Conservation (phyloP, 164 flowering plant species). For the Kalanchoe fedtschenkoi region DNA sequence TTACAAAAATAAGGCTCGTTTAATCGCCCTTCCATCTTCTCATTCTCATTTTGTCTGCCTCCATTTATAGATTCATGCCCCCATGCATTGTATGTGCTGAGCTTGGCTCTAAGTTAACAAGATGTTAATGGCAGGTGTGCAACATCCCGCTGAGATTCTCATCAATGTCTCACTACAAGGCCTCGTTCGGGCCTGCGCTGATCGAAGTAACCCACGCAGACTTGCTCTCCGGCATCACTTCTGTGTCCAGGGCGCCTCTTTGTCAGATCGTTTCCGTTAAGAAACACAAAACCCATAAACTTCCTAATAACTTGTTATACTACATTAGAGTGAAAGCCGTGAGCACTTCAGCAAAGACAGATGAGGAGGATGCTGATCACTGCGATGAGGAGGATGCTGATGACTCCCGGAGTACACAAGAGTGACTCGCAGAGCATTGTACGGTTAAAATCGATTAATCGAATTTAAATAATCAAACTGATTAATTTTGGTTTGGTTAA, state of each 20-base stretch:
- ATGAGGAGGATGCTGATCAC: not conserved
- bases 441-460: no score
- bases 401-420: no score
- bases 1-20: slow-evolving; percentile 22
- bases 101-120: not conserved
- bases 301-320: slow-evolving; percentile 11
- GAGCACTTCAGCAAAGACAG: not conserved
- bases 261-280: slow-evolving; percentile 8
- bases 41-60: not conserved
- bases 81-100: no score
- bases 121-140: slow-evolving; percentile 20
- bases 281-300: not conserved
- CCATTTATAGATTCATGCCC: no score
- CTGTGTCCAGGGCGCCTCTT: slow-evolving; percentile 13
- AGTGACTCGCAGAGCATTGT: no score
- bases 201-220: slow-evolving; percentile 35
- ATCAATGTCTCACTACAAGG: slow-evolving; percentile 18
- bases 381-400: no score
- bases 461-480: no score
- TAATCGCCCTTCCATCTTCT: no score
- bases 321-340: not conserved
- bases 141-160: slow-evolving; percentile 28
- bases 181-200: slow-evolving; percentile 24
- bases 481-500: no score
- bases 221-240: slow-evolving; percentile 19